Conservation (phyloP, 2,329 filamentous ascomycete genomes). For the Trichoderma hamatum region DNA sequence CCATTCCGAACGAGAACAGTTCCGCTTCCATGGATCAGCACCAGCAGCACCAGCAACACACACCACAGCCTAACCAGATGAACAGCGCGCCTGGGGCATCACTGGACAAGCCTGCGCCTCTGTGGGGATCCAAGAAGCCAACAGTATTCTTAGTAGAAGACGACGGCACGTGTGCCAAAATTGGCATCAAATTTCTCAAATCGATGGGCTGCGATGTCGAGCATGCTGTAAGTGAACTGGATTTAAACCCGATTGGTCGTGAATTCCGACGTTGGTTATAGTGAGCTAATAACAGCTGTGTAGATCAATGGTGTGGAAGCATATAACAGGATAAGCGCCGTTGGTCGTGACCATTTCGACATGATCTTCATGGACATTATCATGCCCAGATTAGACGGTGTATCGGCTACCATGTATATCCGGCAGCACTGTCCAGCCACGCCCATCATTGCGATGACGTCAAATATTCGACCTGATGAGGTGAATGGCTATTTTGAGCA, state of each 20-base stretch:
- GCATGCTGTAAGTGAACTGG: conserved; percentile 57
- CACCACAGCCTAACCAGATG: conserved; percentile 29
- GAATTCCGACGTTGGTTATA: not conserved
- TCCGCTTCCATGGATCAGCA: conserved; percentile 46
- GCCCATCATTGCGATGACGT: conserved; percentile 98
- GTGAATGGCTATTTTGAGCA: conserved; percentile 97
- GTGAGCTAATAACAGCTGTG: conserved; percentile 21
- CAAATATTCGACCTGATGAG: conserved; percentile 94
- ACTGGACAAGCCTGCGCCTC: conserved; percentile 44
- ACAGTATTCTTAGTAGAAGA: conserved; percentile 90
- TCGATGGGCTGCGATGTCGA: conserved; percentile 69
- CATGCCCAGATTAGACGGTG: conserved; percentile 94
- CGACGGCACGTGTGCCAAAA: conserved; percentile 67
- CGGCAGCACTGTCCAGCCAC: conserved; percentile 79
- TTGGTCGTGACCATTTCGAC: conserved; percentile 56
- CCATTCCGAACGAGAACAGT: conserved; percentile 63
- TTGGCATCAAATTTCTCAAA: conserved; percentile 68
- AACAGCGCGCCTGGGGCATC: conserved; percentile 34
- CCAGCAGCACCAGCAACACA: conserved; percentile 35
- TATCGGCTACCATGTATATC: conserved; percentile 92
- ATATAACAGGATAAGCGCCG: conserved; percentile 74
- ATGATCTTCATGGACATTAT: conserved; percentile 91
- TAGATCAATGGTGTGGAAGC: conserved; percentile 80
- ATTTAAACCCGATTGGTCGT: not conserved
- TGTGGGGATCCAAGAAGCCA: conserved; percentile 67